Base-by-base conservation (phyloP, 495 filamentous ascomycete species). In the Coniosporium apollinis region DNA sequence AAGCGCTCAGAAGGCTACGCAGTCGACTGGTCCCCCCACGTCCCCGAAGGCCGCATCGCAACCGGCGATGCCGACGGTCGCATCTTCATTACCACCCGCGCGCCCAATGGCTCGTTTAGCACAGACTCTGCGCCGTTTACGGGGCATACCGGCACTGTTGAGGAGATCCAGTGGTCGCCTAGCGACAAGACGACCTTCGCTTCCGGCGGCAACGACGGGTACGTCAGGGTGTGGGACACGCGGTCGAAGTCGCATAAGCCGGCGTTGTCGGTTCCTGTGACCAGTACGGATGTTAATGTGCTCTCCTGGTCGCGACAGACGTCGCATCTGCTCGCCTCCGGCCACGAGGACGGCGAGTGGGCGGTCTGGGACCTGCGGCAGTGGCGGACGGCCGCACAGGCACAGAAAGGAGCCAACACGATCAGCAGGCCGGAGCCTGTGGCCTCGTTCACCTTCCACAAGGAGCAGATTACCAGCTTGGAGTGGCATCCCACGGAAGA, bases 401-500 rank as follows among this genome's bases (percentile, higher is more conserved):
- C 8, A 7, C 8, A 6, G 6, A 10, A 10, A 7, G 29, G 29
- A 7, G 41, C 39, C n/a, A 66, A 61, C 43, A 51, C 56, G 13
- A 47, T 61, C n/a, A 37, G 54, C 30, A 66, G 64, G 41, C 70
- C 80, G 1, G 72, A 68, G 9, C 79, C 85, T 3, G 80, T 93
- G 2, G 89, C 89, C 1, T 76, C 74, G 21, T 97, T 94, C 57
- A 69, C 74, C 45, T 94, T 91, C 65, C 89, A 97, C 61, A 82
- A 81, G 55, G 80, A 93, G 55, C 87, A 92, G 41, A 82, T 97
- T 49, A 96, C 89, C 11, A 83, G 79, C 51, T 67, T 97, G 16
- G 87, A 97, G 59, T 97, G 91, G 85, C 87, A 97, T 57, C 89
- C 89, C 11, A 80, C 79, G 2, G 89, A 97, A 45, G 87, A 97